Base-by-base conservation (phyloP, 495 filamentous ascomycete genomes). In the Podospora bellae-mahoneyi region DNA sequence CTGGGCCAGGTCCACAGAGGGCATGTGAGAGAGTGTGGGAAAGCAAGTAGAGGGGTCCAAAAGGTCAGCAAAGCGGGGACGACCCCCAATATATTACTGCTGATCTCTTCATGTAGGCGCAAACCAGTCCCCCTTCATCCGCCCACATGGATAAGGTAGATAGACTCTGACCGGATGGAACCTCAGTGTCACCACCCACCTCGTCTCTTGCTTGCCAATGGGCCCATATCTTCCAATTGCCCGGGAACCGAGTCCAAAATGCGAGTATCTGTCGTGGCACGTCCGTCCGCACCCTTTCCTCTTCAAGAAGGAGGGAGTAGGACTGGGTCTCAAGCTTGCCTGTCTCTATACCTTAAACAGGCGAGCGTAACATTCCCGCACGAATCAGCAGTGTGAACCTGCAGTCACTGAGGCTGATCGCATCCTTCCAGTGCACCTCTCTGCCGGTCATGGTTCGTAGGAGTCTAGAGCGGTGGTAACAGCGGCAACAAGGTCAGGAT, bases 151-250 rank as follows among this genome's bases (percentile, higher is more conserved):
- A 48, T 48, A 48, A 48, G 39, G 39, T 48, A 48, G 39, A 48
- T 48, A 13, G 39, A 48, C 39, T 13, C 7, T 48, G 9, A 16
- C 7, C 9, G 9, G 9, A 48, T 48, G 39, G 39, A 48, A 48
- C 39, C 7, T 48, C 39, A 48, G 13, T 48, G 39, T 13, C 15
- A 48, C 39, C 39, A 48, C 5, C 39, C 39, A 48, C 54, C 34
- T 57, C 32, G 39, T 34, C 39, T 23, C 58, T 32, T 34, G 34
- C 62, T 16, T 10, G 10, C 39, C 39, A 48, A 16, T 13, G 39
- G 30, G 39, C 18, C 20, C 58, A 28, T 63, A 58, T 72, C 53
- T 48, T 60, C 64, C 70, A 61, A 68, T 69, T 67, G 71, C 59
- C 65, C 67, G 67, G 67, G 67, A 66, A 64, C 64, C 39, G 64